phyloP scores from a whole-genome alignment of 2,329 filamentous ascomycete species.

The Cladophialophora bantiana region DNA sequence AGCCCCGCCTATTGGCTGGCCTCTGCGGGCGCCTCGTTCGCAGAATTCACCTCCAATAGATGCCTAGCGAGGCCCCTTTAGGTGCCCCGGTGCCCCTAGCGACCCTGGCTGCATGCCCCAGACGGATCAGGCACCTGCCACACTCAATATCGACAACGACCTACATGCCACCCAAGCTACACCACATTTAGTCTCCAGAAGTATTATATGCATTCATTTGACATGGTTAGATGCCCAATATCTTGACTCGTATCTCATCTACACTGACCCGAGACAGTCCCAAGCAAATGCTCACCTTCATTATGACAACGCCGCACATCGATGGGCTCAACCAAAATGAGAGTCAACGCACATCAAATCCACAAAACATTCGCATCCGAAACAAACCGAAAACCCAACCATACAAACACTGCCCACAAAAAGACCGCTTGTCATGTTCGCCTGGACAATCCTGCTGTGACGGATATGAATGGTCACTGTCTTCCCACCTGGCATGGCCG shows the following conservation, averaged over 20 bases:
- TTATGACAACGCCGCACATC: constrained; percentile 7
- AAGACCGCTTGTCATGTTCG: not conserved
- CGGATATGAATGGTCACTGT: not conserved
- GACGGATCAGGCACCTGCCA: not conserved
- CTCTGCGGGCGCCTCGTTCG: not conserved
- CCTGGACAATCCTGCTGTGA: constrained; percentile 1
- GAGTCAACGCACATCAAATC: not conserved
- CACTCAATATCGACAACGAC: not conserved
- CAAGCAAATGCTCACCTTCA: constrained; percentile 8
- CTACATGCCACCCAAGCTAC: not conserved
- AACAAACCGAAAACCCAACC: not conserved
- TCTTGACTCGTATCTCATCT: constrained; percentile 12
- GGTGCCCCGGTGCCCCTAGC: too few species aligned
- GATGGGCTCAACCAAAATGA: not conserved
- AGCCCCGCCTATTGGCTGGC: not conserved
- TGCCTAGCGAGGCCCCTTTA: not conserved
- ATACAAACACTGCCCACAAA: not conserved
- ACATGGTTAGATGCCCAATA: constrained; percentile 7
- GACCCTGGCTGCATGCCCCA: not conserved
- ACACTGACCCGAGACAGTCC: constrained; percentile 9
- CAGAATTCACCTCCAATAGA: not conserved
- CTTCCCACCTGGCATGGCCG: not conserved
- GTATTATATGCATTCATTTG: constrained; percentile 8
- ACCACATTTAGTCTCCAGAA: too few species aligned
- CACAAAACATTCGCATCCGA: not conserved